These are phyloP conservation scores for Fraxinus americana DNA, from an alignment of 257 asterid genomes.

Conservation along the genomic window DNA sequence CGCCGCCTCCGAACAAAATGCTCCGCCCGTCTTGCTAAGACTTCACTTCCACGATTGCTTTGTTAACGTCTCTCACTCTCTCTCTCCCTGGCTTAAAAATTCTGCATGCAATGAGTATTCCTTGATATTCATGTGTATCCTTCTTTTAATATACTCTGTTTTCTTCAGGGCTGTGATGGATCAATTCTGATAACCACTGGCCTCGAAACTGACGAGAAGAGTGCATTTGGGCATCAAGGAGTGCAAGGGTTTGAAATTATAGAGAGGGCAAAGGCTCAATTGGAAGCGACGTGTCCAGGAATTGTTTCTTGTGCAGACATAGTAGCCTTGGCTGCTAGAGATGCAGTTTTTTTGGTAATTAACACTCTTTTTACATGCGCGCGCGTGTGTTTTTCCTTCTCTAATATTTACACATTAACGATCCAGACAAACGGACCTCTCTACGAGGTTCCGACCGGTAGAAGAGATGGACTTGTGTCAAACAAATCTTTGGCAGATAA, in stretches of 20 bases:
- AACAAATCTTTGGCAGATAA: conserved; percentile 40
- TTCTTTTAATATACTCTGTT: background rate
- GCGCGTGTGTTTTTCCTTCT: background rate
- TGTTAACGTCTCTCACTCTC: conserved; percentile 50
- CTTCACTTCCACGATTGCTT: conserved; percentile 95
- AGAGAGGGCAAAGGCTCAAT: conserved; percentile 56
- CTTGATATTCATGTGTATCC: background rate
- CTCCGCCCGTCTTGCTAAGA: conserved; percentile 59
- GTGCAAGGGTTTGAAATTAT: conserved; percentile 67
- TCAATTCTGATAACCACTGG: conserved; percentile 67
- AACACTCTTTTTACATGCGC: background rate
- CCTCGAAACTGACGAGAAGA: conserved; percentile 41
- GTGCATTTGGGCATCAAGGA: conserved; percentile 78
- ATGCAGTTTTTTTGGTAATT: conserved; percentile 66
- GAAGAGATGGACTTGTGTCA: conserved; percentile 73
- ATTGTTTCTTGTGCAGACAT: conserved; percentile 82
- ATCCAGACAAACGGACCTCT: conserved; percentile 63
- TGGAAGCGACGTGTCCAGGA: conserved; percentile 63
- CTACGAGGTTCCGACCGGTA: conserved; percentile 69
- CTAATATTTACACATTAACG: background rate
- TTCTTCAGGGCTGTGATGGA: conserved; percentile 79
- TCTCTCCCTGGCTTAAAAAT: background rate
- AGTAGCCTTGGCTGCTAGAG: conserved; percentile 84
- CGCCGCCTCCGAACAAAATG: conserved; percentile 36
- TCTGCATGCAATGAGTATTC: background rate